Percentiles rank a stretch among this genome's conserved stretches.
Conservation (phyloP, 805 yeast species). For the Maudiozyma pseudohumilis region DNA sequence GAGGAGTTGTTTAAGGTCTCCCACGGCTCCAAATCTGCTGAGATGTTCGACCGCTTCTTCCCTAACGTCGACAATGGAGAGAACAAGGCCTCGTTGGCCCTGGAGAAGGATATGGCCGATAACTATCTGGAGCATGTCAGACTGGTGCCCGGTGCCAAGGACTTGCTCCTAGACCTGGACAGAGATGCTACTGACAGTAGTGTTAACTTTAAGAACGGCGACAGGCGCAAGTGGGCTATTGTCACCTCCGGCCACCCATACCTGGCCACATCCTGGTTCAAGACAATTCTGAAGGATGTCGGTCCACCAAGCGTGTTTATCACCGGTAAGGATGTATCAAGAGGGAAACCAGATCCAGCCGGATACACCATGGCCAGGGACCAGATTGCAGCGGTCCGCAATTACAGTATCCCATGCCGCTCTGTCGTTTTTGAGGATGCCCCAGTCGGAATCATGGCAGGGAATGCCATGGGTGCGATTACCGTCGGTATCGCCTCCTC, state of each 20-base stretch:
- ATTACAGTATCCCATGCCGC: slow-evolving; percentile 12
- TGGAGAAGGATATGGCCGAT: slow-evolving; percentile 56
- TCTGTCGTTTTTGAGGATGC: slow-evolving; percentile 75
- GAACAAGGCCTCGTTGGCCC: slow-evolving; percentile 38
- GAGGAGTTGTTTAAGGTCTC: slow-evolving; percentile 53
- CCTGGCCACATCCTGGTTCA: slow-evolving; percentile 67
- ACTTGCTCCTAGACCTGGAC: slow-evolving; percentile 43
- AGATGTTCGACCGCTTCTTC: slow-evolving; percentile 54
- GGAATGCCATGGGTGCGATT: slow-evolving; percentile 65
- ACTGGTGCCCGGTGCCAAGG: slow-evolving; percentile 62
- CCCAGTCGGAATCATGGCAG: slow-evolving; percentile 75
- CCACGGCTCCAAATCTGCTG: slow-evolving; percentile 71
- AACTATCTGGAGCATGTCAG: slow-evolving; percentile 55
- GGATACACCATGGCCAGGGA: slow-evolving; percentile 54
- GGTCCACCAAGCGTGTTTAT: slow-evolving; percentile 63
- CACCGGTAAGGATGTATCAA: slow-evolving; percentile 61
- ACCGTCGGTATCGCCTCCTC: slow-evolving; percentile 71
- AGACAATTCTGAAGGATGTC: slow-evolving; percentile 39
- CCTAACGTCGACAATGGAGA: slow-evolving; percentile 56
- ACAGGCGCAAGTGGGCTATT: slow-evolving; percentile 59
- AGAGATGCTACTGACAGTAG: slow-evolving; percentile 14
- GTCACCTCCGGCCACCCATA: slow-evolving; percentile 72
- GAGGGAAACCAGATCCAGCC: slow-evolving; percentile 76
- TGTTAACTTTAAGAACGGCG: slow-evolving; percentile 1
- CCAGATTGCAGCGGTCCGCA: slow-evolving; percentile 38